These are phyloP conservation scores for Condylostoma magnum DNA, from an alignment of 169 alveolate genomes.

Conservation along the genomic window DNA sequence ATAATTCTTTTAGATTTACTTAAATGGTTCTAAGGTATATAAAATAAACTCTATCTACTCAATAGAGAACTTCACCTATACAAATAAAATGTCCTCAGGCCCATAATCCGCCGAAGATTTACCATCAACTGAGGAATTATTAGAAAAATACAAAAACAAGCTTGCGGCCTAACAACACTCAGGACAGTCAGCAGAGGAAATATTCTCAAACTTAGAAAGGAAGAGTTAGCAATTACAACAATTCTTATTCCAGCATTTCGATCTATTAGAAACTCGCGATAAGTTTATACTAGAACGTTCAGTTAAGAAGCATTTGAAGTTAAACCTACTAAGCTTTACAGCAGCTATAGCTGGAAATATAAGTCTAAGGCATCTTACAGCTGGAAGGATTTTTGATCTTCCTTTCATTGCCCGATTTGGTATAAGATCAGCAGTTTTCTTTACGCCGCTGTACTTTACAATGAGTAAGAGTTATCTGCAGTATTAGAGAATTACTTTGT, in stretches of 20 bases:
- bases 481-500: slow-evolving; percentile 17
- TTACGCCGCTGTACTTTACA: background rate
- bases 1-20: too few relatives aligned
- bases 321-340: background rate
- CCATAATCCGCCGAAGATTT: too few relatives aligned
- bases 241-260: background rate
- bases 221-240: background rate
- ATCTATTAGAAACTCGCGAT: background rate
- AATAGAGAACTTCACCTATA: too few relatives aligned
- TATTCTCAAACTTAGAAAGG: background rate
- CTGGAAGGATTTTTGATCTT: slow-evolving; percentile 1
- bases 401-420: background rate
- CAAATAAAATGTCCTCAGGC: too few relatives aligned
- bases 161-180: background rate
- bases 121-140: background rate
- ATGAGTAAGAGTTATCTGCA: background rate
- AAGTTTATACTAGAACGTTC: background rate
- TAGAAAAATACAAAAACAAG: background rate
- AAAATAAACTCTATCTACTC: too few relatives aligned
- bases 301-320: background rate
- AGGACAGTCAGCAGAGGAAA: background rate
- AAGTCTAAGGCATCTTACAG: background rate
- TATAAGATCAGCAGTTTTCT: background rate
- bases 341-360: background rate
- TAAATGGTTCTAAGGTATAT: too few relatives aligned